phyloP scores from a whole-genome alignment of 768 basidiomycete genomes.

The Pluteus cervinus region DNA sequence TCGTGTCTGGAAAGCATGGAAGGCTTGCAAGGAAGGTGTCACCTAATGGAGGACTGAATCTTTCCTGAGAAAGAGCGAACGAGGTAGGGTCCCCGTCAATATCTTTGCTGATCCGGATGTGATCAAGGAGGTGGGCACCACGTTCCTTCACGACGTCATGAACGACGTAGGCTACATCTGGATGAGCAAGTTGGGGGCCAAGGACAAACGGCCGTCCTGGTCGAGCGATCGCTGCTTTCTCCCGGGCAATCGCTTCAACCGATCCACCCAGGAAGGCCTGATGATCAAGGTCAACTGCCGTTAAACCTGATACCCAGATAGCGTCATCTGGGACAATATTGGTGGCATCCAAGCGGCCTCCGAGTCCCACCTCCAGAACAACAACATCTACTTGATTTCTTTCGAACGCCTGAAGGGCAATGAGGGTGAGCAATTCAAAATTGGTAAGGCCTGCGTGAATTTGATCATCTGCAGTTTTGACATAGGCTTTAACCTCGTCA shows the following conservation, averaged over 20 bases:
- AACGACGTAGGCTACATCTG: conserved; percentile 30
- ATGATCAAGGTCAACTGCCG: conserved; percentile 89
- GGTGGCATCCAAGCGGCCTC: conserved; percentile 88
- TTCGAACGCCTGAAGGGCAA: conserved; percentile 76
- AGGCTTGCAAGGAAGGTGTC: conserved; percentile 38
- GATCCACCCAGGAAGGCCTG: conserved; percentile 83
- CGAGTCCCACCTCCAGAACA: conserved; percentile 93
- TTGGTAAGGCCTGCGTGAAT: conserved; percentile 46
- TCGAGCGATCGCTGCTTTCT: conserved; percentile 82
- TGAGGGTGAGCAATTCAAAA: conserved; percentile 85
- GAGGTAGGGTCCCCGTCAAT: conserved; percentile 24
- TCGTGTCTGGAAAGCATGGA: conserved; percentile 33
- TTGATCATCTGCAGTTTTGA: conserved; percentile 42
- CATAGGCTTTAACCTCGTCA: conserved; percentile 30
- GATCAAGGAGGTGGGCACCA: conserved; percentile 31
- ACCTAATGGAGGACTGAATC: conserved; percentile 28
- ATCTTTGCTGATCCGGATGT: conserved; percentile 25
- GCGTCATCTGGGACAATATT: conserved; percentile 72
- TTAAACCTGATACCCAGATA: conserved; percentile 76
- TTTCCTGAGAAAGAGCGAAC: conserved; percentile 25
- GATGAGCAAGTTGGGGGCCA: conserved; percentile 54
- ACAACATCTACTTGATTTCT: conserved; percentile 65
- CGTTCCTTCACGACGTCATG: conserved; percentile 30
- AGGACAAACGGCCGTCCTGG: conserved; percentile 56
- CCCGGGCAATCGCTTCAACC: conserved; percentile 63